Evolutionary conservation across 83 land plant genomes (phyloP).

Genomic region (Larix sibirica): DNA sequence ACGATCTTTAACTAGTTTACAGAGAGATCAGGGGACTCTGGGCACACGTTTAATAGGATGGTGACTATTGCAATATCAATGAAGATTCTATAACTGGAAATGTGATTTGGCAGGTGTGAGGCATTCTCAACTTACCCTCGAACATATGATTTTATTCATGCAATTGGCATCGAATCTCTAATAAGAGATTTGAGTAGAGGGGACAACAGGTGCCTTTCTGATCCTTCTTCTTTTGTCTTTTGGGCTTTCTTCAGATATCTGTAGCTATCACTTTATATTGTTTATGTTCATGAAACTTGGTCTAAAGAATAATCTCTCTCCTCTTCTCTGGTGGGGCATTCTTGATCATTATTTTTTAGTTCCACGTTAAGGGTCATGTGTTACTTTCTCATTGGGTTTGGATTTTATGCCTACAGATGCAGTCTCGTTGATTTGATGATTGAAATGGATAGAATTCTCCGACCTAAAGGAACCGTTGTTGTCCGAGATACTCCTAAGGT

Average conservation of each 20-base stretch:
- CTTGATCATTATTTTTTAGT: neutral
- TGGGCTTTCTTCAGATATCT: neutral
- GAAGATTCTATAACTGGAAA: neutral
- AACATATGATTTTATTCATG: constrained; percentile 85
- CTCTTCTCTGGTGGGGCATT: neutral
- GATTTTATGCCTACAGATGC: constrained; percentile 47
- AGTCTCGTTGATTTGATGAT: constrained; percentile 77
- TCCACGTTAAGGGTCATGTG: neutral
- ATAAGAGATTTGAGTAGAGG: constrained; percentile 29
- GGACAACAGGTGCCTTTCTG: constrained; percentile 46
- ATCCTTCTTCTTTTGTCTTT: neutral
- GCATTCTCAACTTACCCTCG: constrained; percentile 92
- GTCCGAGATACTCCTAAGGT: constrained; percentile 65
- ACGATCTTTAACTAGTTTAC: neutral
- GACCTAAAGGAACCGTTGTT: constrained; percentile 78
- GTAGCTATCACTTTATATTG: neutral
- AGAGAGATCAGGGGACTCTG: no score
- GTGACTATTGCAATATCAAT: neutral
- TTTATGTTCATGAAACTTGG: neutral
- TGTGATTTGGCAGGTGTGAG: constrained; percentile 69
- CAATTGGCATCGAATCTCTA: constrained; percentile 45
- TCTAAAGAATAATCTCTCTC: neutral
- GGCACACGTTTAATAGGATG: no score
- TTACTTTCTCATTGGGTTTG: neutral
- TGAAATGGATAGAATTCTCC: constrained; percentile 77